These are phyloP conservation scores for Flaveria bidentis DNA, from an alignment of 129 eudicot species.

Conservation along the genomic window DNA sequence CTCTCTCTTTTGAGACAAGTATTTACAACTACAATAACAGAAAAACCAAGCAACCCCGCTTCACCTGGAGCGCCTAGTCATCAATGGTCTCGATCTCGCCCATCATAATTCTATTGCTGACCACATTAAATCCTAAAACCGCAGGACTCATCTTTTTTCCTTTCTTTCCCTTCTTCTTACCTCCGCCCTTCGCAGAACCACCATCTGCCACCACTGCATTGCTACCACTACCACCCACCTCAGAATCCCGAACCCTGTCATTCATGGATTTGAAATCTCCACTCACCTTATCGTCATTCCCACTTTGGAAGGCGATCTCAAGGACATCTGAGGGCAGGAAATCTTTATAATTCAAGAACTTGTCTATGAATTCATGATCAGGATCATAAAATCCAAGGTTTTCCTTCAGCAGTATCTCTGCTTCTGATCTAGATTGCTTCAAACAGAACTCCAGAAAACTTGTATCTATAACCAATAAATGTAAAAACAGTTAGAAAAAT, in stretches of 20 bases:
- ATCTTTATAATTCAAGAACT: conserved; percentile 85
- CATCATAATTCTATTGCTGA: conserved; percentile 98
- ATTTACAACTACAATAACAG: conserved; percentile 46
- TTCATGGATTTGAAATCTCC: conserved; percentile 43
- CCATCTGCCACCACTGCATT: conserved; percentile 43
- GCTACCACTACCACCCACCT: conserved; percentile 29
- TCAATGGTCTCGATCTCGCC: conserved; percentile 88
- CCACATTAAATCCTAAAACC: conserved; percentile 84
- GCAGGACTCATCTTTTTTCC: conserved; percentile 83
- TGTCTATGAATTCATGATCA: conserved; percentile 74
- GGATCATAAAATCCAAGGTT: conserved; percentile 82
- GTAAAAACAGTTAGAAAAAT: background rate
- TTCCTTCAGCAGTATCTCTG: conserved; percentile 71
- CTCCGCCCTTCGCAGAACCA: conserved; percentile 49
- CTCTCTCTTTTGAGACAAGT: conserved; percentile 30
- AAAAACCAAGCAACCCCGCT: background rate
- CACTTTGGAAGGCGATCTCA: conserved; percentile 75
- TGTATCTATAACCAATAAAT: conserved; percentile 53
- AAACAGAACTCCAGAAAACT: conserved; percentile 86
- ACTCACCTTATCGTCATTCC: conserved; percentile 42
- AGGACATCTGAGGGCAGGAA: conserved; percentile 66
- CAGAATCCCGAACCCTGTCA: conserved; percentile 38
- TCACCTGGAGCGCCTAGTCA: conserved; percentile 35
- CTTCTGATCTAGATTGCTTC: conserved; percentile 86
- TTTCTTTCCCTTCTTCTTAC: conserved; percentile 83